Evolutionary conservation across 73 alveolate genomes (phyloP).

Genomic region (Paramecium octaurelia): DNA sequence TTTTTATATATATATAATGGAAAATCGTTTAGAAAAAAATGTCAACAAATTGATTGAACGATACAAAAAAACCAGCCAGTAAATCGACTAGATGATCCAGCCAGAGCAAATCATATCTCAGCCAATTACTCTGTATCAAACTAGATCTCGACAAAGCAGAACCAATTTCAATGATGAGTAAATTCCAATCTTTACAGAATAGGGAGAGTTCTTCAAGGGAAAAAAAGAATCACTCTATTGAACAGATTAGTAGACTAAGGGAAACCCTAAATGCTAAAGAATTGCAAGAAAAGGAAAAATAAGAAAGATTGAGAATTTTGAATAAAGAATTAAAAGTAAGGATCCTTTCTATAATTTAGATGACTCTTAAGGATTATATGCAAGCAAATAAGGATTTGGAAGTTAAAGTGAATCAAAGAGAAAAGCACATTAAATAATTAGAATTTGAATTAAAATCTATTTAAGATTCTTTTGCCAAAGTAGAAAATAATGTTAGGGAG

Average conservation of each 20-base stretch:
- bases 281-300: slow-evolving; percentile 35
- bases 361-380: slow-evolving; percentile 43
- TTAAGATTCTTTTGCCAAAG: neutral
- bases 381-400: slow-evolving; percentile 17
- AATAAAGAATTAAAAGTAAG: slow-evolving; percentile 17
- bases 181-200: neutral
- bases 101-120: neutral
- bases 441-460: slow-evolving; percentile 12
- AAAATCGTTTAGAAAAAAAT: neutral
- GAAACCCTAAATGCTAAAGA: slow-evolving; percentile 47
- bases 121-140: neutral
- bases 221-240: neutral
- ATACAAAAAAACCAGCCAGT: slow-evolving; percentile 33
- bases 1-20: neutral
- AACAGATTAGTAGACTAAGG: slow-evolving; percentile 11
- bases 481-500: neutral
- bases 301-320: slow-evolving; percentile 22
- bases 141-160: slow-evolving; percentile 34
- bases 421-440: slow-evolving; percentile 17
- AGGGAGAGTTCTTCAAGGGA: slow-evolving; percentile 28
- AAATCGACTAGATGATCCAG: slow-evolving; percentile 5
- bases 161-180: neutral
- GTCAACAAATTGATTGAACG: slow-evolving; percentile 19
- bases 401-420: neutral
- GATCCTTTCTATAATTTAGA: neutral